Percentiles rank a stretch among this genome's conserved stretches.
Conservation (phyloP, 306 rosid genomes). For the Hippophae rhamnoides region DNA sequence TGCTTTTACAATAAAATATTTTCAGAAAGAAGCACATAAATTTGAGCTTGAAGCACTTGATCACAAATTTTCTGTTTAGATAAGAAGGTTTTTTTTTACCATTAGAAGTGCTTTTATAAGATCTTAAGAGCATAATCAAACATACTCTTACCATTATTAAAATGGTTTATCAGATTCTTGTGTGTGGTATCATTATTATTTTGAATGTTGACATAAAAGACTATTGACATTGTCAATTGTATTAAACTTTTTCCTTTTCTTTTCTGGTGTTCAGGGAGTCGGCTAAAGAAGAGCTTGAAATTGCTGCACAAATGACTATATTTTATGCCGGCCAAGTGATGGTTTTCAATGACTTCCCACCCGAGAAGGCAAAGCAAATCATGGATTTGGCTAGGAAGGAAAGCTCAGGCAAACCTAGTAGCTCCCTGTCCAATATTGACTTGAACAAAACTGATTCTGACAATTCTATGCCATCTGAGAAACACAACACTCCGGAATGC, state of each 20-base stretch:
- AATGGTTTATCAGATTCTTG: no score
- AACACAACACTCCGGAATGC: neutral
- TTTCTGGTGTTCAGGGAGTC: constrained; percentile 20
- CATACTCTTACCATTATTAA: no score
- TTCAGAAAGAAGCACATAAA: no score
- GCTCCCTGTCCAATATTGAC: neutral
- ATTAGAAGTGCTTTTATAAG: no score
- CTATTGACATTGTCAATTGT: neutral
- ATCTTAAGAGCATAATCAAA: no score
- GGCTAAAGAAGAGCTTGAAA: constrained; percentile 17
- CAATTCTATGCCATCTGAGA: constrained; percentile 16
- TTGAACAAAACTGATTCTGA: constrained; percentile 4
- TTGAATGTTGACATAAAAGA: neutral
- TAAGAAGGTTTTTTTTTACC: no score
- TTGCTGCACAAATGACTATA: constrained; percentile 55
- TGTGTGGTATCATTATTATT: no score
- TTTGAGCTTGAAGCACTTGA: no score
- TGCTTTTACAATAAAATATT: no score
- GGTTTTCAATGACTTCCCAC: constrained; percentile 45
- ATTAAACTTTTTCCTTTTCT: neutral
- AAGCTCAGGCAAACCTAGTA: constrained; percentile 18
- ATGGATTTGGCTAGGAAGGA: constrained; percentile 58
- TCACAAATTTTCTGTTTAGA: no score
- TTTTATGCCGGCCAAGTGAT: constrained; percentile 60
- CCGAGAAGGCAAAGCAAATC: constrained; percentile 56